phyloP scores from a whole-genome alignment of 164 flowering plant genomes.

The Vitis amurensis region DNA sequence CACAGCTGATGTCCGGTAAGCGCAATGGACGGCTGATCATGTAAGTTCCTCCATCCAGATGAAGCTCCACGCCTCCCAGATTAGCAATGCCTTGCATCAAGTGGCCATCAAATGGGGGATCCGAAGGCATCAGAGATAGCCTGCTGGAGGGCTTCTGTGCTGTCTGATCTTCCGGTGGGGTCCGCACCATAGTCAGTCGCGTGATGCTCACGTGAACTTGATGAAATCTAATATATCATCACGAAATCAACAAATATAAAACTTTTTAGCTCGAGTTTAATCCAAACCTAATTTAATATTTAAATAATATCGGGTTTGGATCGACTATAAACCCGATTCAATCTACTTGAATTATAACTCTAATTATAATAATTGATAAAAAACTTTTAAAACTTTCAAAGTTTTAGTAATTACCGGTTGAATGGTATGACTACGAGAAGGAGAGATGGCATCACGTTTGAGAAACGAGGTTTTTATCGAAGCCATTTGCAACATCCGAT shows the following conservation, averaged over 20 bases:
- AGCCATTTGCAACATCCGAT: not conserved
- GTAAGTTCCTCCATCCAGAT: conserved; percentile 23
- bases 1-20: conserved; percentile 5
- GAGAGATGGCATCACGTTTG: not conserved
- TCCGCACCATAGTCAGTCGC: conserved; percentile 21
- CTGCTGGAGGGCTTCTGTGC: conserved; percentile 17
- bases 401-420: no score
- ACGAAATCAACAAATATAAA: not conserved
- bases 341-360: no score
- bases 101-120: not conserved
- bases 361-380: no score
- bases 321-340: no score
- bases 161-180: conserved; percentile 22
- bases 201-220: conserved; percentile 12
- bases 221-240: not conserved
- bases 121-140: conserved; percentile 13
- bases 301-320: no score
- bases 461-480: not conserved
- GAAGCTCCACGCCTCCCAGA: conserved; percentile 16
- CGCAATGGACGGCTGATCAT: conserved; percentile 21
- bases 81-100: conserved; percentile 14
- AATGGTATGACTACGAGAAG: not conserved
- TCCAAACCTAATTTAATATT: no score
- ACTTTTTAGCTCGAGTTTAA: not conserved
- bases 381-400: no score